phyloP scores from a whole-genome alignment of 768 basidiomycete species.

The Suillus placidus region DNA sequence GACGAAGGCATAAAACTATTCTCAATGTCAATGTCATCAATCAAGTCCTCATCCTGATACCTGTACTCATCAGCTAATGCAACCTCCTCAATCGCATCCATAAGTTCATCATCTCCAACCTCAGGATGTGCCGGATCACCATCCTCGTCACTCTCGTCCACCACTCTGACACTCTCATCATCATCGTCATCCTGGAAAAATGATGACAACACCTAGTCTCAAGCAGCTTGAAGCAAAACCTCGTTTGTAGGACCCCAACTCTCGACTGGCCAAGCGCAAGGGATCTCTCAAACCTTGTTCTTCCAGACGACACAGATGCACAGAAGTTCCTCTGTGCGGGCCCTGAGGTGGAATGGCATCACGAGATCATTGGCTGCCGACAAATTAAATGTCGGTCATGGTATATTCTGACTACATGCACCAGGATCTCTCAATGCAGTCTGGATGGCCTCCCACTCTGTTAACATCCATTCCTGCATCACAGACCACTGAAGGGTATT shows the following conservation, averaged over 20 bases:
- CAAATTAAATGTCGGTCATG: background rate
- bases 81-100: conserved; percentile 9
- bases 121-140: background rate
- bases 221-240: background rate
- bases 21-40: conserved; percentile 7
- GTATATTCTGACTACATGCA: conserved; percentile 11
- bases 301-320: background rate
- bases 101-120: conserved; percentile 9
- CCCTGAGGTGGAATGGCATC: background rate
- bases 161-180: background rate
- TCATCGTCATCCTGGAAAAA: background rate
- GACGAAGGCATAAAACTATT: conserved; percentile 1
- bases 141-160: background rate
- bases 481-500: too few relatives aligned
- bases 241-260: background rate
- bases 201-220: background rate
- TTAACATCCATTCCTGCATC: background rate
- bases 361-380: background rate
- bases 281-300: background rate
- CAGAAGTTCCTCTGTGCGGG: background rate
- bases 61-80: conserved; percentile 12
- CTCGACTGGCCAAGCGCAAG: background rate
- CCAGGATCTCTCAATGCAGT: background rate
- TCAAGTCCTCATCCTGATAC: background rate
- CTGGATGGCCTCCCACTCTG: background rate